These are phyloP conservation scores for Celoporthe dispersa DNA, from an alignment of 2,329 filamentous ascomycete genomes.

Conservation along the genomic window DNA sequence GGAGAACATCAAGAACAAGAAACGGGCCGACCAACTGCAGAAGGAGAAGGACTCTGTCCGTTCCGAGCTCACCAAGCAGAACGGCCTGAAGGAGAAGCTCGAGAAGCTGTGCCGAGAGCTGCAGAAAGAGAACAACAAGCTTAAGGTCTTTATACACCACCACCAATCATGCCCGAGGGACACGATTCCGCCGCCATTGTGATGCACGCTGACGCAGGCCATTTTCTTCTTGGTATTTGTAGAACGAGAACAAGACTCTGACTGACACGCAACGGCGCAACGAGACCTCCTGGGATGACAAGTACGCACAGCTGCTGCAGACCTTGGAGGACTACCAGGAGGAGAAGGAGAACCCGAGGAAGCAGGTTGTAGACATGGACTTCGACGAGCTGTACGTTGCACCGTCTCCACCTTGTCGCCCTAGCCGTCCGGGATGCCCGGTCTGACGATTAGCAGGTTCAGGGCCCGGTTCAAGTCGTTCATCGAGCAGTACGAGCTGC, in stretches of 20 bases:
- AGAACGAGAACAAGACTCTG: conserved; percentile 92
- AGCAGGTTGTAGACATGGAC: conserved; percentile 81
- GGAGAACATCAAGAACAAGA: conserved; percentile 94
- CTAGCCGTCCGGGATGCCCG: conserved; percentile 24
- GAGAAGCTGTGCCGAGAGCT: conserved; percentile 95
- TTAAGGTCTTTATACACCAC: conserved; percentile 71
- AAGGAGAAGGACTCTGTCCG: conserved; percentile 94
- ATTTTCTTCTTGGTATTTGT: neutral
- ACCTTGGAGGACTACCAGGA: conserved; percentile 89
- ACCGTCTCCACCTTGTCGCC: neutral
- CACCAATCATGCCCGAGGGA: neutral
- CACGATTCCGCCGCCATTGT: neutral
- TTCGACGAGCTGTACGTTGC: conserved; percentile 80
- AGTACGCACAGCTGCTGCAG: conserved; percentile 77
- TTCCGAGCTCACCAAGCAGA: conserved; percentile 87
- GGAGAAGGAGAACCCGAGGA: conserved; percentile 81
- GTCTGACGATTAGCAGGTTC: conserved; percentile 59
- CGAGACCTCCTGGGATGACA: conserved; percentile 81
- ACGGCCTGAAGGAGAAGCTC: conserved; percentile 90
- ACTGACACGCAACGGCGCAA: conserved; percentile 85
- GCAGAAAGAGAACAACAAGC: conserved; percentile 96
- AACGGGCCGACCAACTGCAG: conserved; percentile 89
- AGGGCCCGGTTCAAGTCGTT: conserved; percentile 92
- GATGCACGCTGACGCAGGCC: conserved; percentile 5
- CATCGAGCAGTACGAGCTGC: conserved; percentile 94